Evolutionary conservation across 2,329 filamentous ascomycete genomes (phyloP), one percentile per base, ranked within the genome.

Genomic region (Claviceps pazoutovae): DNA sequence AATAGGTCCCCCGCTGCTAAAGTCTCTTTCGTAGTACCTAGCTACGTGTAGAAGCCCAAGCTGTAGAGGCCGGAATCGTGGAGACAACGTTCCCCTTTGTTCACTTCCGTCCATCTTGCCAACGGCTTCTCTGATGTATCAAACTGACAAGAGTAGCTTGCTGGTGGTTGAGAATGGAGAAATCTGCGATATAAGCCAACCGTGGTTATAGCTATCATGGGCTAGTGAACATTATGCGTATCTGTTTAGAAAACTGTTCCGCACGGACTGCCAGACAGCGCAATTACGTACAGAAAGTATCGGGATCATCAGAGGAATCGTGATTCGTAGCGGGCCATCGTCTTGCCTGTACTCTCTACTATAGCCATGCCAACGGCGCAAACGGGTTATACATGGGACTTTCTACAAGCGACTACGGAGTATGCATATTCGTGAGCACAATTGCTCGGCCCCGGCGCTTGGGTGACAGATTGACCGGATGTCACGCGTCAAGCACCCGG

Each of bases 51-150:
- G 30, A 34, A 34, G 2, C 9, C 30, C 30, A 34, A 34, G 30
- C 30, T 34, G 30, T 34, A 34, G 3, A 30, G 8, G 26, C 26
- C 26, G 26, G 8, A 9, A 30, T 9, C 26, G 26, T 26, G 7
- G 26, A 21, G 30, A 11, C n/a, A 19, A 4, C 4, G 14, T 37
- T 23, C 58, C 26, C 7, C 26, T 26, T 64, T 64, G 58, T 65
- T 64, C 59, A 64, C 60, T 64, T 51, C 50, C 65, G 65, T 56
- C 57, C 60, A 54, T 55, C 61, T 67, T 67, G 65, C 64, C 64
- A 67, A 55, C 51, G 45, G 44, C 50, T 55, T 55, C 44, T 19
- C 21, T 37, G 21, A 39, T 36, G 43, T 56, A 51, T 46, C 49
- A 56, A 48, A 53, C 41, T 44, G 41, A 46, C 49, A 42, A 46